Evolutionary conservation across 1,139 yeast species (phyloP).

Genomic region (Lodderomyces beijingensis): DNA sequence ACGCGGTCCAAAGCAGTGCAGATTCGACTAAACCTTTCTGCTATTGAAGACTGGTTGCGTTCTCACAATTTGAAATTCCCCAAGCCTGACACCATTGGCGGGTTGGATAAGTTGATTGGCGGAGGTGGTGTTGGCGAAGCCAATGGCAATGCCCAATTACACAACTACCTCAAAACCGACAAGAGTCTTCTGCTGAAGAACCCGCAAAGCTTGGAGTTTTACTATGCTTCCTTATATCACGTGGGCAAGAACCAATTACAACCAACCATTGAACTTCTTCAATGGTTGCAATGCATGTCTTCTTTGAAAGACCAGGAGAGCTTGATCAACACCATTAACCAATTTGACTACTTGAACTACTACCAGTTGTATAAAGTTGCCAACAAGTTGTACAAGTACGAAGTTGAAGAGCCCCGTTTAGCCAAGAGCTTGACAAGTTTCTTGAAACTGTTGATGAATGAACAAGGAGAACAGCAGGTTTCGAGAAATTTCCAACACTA

Average conservation of each 20-base stretch:
- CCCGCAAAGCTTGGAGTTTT: constrained; percentile 39
- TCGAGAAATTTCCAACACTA: constrained; percentile 31
- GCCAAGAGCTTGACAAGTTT: constrained; percentile 42
- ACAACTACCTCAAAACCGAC: constrained; percentile 22
- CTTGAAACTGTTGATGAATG: constrained; percentile 29
- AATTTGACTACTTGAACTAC: constrained; percentile 60
- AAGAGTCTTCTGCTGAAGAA: constrained; percentile 13
- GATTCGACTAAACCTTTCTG: constrained; percentile 77
- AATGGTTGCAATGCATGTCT: constrained; percentile 87
- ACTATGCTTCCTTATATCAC: constrained; percentile 51
- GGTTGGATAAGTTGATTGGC: constrained; percentile 17
- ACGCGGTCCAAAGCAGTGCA: constrained; percentile 87
- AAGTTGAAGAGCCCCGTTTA: constrained; percentile 68
- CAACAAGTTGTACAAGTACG: constrained; percentile 72
- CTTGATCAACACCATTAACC: constrained; percentile 53
- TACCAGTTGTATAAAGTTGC: constrained; percentile 66
- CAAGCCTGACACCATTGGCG: constrained; percentile 36
- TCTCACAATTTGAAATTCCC: constrained; percentile 63
- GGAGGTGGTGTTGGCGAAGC: constrained; percentile 10
- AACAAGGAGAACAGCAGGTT: constrained; percentile 39
- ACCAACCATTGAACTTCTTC: constrained; percentile 76
- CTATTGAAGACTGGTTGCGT: constrained; percentile 90
- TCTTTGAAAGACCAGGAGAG: constrained; percentile 51
- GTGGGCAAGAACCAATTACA: constrained; percentile 65
- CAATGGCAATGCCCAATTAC: constrained; percentile 11